Base-by-base conservation (phyloP, 768 basidiomycete genomes). In the Russula earlei region DNA sequence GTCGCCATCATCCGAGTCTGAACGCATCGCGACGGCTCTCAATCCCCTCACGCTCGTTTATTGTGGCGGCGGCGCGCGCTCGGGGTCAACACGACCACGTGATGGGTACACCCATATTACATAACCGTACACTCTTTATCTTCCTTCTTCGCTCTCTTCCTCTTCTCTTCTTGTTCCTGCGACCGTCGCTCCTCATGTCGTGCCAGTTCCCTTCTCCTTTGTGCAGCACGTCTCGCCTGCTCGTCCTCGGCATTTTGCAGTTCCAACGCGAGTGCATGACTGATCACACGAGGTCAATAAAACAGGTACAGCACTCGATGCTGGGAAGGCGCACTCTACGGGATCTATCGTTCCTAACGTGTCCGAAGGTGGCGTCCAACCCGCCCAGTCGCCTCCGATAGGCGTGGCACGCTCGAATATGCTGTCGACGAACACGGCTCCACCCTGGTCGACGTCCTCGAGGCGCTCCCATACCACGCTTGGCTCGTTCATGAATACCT, bases 401-500 rank as follows among this genome's bases (percentile, higher is more conserved):
- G 90, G 87, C 42, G 72, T 81, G 8, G 85, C 72, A 11, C 67
- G 72, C 34, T 76, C 67, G 55, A 95, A 86, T 44, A 81, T 71
- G 0, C 81, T 78, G 66, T 93, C 91, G 20, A 87, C 87, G 64
- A 92, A 95, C 5, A 79, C 78, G 29, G 86, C 81, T 60, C 75
- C 83, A 2, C 80, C 77, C 1, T 90, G 90, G 57, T 95, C 91
- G 29, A 93, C 77, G 64, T 95, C 93, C 63, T 88, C 89, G 27
- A 96, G 71, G 19, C 85, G 81, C 69, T 96, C 93, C 93, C 93
- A 96, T 3, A 93, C 85, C 24, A 95, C 80, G 17, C 81, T 81
- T 0, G 82, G 74, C 66, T 95, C 92, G 54, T 80, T 68, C 2
- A 84, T 70, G 67, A 96, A 92, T 17, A 83, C 80, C 38, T 87